Conservation (phyloP, 768 basidiomycete species). For the Termitomyces eurrhizus region DNA sequence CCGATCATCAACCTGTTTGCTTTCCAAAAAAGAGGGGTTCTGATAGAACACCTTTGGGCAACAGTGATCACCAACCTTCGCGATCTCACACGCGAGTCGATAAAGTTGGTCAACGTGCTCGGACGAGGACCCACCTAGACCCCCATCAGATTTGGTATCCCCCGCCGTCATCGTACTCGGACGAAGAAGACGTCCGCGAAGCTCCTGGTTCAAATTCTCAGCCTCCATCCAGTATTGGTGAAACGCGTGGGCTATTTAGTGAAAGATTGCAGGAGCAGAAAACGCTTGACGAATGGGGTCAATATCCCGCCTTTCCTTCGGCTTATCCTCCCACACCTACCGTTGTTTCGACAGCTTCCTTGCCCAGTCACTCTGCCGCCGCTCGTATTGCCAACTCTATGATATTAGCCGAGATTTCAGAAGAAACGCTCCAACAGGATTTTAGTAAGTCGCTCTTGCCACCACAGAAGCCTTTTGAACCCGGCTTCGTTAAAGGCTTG, state of each 20-base stretch:
- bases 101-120: constrained; percentile 11
- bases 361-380: constrained; percentile 12
- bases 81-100: constrained; percentile 5
- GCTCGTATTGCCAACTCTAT: constrained; percentile 13
- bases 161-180: constrained; percentile 41
- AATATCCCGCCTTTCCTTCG: constrained; percentile 72
- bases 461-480: constrained; percentile 54
- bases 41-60: not conserved
- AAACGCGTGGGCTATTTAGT: not conserved
- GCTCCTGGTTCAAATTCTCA: not conserved
- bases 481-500: constrained; percentile 56
- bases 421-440: constrained; percentile 48
- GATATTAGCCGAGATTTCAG: constrained; percentile 31
- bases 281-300: constrained; percentile 62
- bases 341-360: constrained; percentile 29
- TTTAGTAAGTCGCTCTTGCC: constrained; percentile 70
- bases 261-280: constrained; percentile 19
- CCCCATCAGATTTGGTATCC: constrained; percentile 58
- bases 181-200: constrained; percentile 28
- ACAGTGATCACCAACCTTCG: constrained; percentile 2
- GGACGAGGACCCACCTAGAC: constrained; percentile 3
- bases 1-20: constrained; percentile 2
- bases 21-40: constrained; percentile 12
- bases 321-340: constrained; percentile 73
- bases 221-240: not conserved